Percentiles rank a stretch among this genome's conserved stretches.
These are phyloP conservation scores for Diaporthe sp. DNA, from an alignment of 2,329 filamentous ascomycete species.

Conservation along the genomic window DNA sequence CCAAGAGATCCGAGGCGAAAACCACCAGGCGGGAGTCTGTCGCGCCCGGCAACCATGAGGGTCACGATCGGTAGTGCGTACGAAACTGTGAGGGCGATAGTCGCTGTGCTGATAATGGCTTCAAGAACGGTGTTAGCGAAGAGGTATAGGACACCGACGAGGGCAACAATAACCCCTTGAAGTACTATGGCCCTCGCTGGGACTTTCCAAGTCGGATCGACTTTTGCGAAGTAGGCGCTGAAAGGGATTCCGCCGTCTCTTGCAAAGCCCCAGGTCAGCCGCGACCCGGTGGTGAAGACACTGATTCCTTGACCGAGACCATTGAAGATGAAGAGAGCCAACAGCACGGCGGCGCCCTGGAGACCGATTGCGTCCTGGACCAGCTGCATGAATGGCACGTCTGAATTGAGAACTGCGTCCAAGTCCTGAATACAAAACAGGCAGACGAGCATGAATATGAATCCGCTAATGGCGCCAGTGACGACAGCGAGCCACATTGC, in stretches of 20 bases:
- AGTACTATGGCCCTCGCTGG: constrained; percentile 65
- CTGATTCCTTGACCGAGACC: constrained; percentile 66
- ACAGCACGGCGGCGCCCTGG: constrained; percentile 57
- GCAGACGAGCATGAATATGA: constrained; percentile 65
- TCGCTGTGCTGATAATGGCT: constrained; percentile 67
- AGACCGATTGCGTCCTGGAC: constrained; percentile 54
- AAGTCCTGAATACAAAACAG: constrained; percentile 64
- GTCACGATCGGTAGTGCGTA: constrained; percentile 63
- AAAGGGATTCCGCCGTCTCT: constrained; percentile 63
- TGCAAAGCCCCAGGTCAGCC: constrained; percentile 67
- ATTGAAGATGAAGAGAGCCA: constrained; percentile 68
- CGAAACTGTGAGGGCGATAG: constrained; percentile 67
- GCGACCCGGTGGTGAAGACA: constrained; percentile 63
- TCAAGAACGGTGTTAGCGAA: constrained; percentile 66
- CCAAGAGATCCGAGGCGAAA: constrained; percentile 48
- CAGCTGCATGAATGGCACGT: constrained; percentile 64
- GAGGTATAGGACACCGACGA: constrained; percentile 67
- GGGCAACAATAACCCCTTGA: constrained; percentile 54
- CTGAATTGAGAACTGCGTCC: constrained; percentile 54
- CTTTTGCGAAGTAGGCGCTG: constrained; percentile 57
- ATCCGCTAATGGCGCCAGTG: constrained; percentile 61
- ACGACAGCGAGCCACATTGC: constrained; percentile 66
- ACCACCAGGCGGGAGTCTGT: constrained; percentile 60
- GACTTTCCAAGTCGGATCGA: constrained; percentile 63
- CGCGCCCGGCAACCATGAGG: constrained; percentile 63